Base-by-base conservation (phyloP, 2,329 filamentous ascomycete genomes). In the Hypoxylon sp. region DNA sequence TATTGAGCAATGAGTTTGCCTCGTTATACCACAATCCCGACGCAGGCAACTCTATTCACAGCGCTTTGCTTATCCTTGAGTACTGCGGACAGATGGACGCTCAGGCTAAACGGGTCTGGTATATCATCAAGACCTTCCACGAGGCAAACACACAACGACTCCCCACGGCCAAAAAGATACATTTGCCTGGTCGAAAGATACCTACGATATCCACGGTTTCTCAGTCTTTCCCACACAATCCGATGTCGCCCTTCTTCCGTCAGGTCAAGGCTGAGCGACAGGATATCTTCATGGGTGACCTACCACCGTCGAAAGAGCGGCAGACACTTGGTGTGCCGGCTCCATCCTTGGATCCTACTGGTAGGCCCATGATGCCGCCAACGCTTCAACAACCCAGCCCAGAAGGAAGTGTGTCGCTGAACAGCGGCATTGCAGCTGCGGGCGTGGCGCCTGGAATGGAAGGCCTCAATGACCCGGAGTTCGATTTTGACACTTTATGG, bases 1-100 rank as follows among this genome's bases (percentile, higher is more conserved):
- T 88, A 2, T 75, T 87, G 46, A 85, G 84, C 69, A 88, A 88
- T 71, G 84, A 87, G 63, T 87, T 88, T 70, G 82, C 81, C 2
- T 78, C 76, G 1, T 75, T 88, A 16, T 85, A 83, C 70, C 73
- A 78, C 29, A 83, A 84, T 19, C 74, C 79, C 0, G 76, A 76
- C 5, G 83, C 83, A 30, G 74, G 72, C 0, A 71, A 70, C n/a
- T 79, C 78, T 1, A 80, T 84, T 43, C 65, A 70, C 0, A 79
- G 81, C 32, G 80, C 83, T 6, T 80, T 86, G n/a, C 70, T 75
- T 1, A 82, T 87, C 45, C 79, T 88, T 74, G 73, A 76, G 2
- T 84, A 83, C 70, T 86, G 84, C 69, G 80, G 83, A 6, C 71
- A 79, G 27, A 77, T 74, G 1, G 85, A 87, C 63, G 78, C 80